Percentiles rank a stretch among this genome's conserved stretches.
These are phyloP conservation scores for Saccharomycopsis selenospora DNA, from an alignment of 805 yeast species.

Conservation along the genomic window DNA sequence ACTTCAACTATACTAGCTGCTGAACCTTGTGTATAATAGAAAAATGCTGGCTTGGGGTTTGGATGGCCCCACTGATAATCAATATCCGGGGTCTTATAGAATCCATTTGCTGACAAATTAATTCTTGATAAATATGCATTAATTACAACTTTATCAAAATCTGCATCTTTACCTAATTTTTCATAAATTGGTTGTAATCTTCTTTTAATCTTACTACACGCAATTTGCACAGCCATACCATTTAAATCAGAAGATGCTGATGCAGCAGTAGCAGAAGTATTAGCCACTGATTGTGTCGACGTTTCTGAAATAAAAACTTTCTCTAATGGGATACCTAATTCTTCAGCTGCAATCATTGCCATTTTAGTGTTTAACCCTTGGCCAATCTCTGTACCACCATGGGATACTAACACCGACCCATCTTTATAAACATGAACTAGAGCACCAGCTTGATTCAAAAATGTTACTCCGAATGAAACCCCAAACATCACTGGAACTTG, in stretches of 20 bases:
- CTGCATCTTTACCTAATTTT: slow-evolving; percentile 30
- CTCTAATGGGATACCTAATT: slow-evolving; percentile 35
- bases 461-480: slow-evolving; percentile 39
- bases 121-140: slow-evolving; percentile 40
- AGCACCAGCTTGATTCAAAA: slow-evolving; percentile 43
- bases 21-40: slow-evolving; percentile 41
- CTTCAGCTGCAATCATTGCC: slow-evolving; percentile 41
- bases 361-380: slow-evolving; percentile 43
- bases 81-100: slow-evolving; percentile 43
- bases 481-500: slow-evolving; percentile 43
- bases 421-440: slow-evolving; percentile 39
- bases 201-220: slow-evolving; percentile 38
- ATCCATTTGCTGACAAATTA: slow-evolving; percentile 42
- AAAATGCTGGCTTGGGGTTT: slow-evolving; percentile 40
- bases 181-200: slow-evolving; percentile 35
- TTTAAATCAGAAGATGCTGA: slow-evolving; percentile 43
- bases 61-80: slow-evolving; percentile 35
- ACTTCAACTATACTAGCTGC: slow-evolving; percentile 38
- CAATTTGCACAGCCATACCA: slow-evolving; percentile 43
- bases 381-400: slow-evolving; percentile 46
- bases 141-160: slow-evolving; percentile 35
- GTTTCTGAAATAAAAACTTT: slow-evolving; percentile 39
- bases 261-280: slow-evolving; percentile 44
- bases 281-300: slow-evolving; percentile 40
- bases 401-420: slow-evolving; percentile 40